Evolutionary conservation across 352 stramenopile species (phyloP), one percentile per base, ranked within the genome.

Genomic region (Phytophthora hybrid): DNA sequence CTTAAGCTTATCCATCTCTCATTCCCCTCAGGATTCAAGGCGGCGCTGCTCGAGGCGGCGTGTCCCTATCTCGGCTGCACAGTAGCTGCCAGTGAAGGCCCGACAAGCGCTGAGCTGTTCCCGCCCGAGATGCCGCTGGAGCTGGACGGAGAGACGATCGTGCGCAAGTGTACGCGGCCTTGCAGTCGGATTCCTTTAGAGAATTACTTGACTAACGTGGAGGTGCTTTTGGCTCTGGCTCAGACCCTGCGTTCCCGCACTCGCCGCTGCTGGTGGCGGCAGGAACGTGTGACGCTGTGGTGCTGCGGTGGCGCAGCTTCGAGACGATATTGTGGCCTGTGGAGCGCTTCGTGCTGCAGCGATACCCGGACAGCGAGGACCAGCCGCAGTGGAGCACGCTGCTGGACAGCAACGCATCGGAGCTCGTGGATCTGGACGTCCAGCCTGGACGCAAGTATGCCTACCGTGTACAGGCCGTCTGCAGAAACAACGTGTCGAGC

Each of bases 301-400:
- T 83, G 32, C 52, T 90, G 18, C 71, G 80, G 0, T 90, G 82
- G 82, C 74, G 80, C 32, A 84, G 69, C 46, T 84, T 88, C 32
- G 72, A 84, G 39, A 82, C 80, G 68, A 41, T 62, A 0, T 32
- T 71, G 58, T 88, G 82, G 80, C 82, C 82, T 16, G 71, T 88
- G 0, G 67, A 87, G 26, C 69, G 70, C 41, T 88, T 84, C 52
- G 58, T 90, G 3, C 53, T 90, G 3, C 66, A 90, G 71, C 69
- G 82, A 37, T 90, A 84, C 49, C 80, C 82, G 41, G 63, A 78
- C 41, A 53, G 34, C 41, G 44, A 80, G 1, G 62, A 80, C 49
- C 61, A 72, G 23, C 58, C 72, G 54, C 70, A 77, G 57, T 90
- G 82, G 82, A 68, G 54, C 7, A 85, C 79, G 16, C 49, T 90